Evolutionary conservation across 164 flowering plant species (phyloP).

Genomic region (Tetrastigma voinierianum): DNA sequence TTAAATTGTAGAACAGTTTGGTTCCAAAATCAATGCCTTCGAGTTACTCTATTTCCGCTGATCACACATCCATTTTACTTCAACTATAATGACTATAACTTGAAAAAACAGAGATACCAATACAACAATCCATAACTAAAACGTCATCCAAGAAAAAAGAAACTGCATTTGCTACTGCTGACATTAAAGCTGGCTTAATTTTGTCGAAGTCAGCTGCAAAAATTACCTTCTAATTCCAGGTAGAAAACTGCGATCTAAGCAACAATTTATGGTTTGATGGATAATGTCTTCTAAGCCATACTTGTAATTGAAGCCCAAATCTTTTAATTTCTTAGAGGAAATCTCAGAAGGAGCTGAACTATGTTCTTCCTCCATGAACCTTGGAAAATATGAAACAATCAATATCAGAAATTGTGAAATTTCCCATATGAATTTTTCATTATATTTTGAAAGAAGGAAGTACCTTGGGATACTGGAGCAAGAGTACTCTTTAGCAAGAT

Average conservation of each 20-base stretch:
- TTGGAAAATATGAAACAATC: conserved; percentile 15
- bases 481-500: conserved; percentile 40
- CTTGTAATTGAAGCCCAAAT: conserved; percentile 59
- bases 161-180: neutral
- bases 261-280: conserved; percentile 33
- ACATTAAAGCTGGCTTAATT: conserved; percentile 1
- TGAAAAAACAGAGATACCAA: neutral
- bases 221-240: conserved; percentile 13
- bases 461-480: conserved; percentile 33
- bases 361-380: conserved; percentile 26
- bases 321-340: conserved; percentile 59
- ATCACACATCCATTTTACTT: neutral
- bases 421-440: neutral
- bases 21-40: neutral
- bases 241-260: conserved; percentile 48
- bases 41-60: neutral
- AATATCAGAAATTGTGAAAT: neutral
- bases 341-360: conserved; percentile 37
- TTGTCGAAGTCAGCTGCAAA: neutral
- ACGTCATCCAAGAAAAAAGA: neutral
- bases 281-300: conserved; percentile 47
- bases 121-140: conserved; percentile 6
- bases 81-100: neutral
- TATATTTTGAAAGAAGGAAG: neutral
- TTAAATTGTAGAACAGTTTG: neutral